These are phyloP conservation scores for Trametes gibbosa DNA, from an alignment of 768 basidiomycete genomes.

Conservation along the genomic window DNA sequence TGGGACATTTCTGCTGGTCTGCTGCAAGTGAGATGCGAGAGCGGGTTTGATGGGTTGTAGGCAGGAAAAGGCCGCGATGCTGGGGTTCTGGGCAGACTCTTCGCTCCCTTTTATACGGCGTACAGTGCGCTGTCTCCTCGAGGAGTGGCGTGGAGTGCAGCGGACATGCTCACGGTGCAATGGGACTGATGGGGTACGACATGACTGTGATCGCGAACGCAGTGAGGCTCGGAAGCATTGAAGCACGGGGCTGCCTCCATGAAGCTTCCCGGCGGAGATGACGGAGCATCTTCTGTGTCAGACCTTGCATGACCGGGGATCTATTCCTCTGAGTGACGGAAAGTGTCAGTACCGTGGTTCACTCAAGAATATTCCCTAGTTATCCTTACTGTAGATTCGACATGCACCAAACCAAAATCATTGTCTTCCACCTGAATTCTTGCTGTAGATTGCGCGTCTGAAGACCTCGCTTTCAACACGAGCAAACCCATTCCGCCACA, in stretches of 20 bases:
- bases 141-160: slow-evolving; percentile 6
- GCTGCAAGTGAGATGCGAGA: neutral
- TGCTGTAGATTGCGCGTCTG: neutral
- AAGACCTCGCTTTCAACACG: slow-evolving; percentile 11
- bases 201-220: slow-evolving; percentile 8
- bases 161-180: slow-evolving; percentile 1
- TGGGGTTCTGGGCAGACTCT: neutral
- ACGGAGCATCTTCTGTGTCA: neutral
- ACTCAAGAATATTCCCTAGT: no score
- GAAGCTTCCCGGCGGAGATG: slow-evolving; percentile 13
- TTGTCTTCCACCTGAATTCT: no score
- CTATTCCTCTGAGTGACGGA: neutral
- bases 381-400: no score
- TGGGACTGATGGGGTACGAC: neutral
- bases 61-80: slow-evolving; percentile 19
- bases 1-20: slow-evolving; percentile 31
- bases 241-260: neutral
- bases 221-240: neutral
- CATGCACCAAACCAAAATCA: no score
- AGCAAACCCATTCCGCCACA: neutral
- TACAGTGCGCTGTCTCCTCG: neutral
- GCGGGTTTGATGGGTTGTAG: slow-evolving; percentile 1
- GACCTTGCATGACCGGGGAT: neutral
- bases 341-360: no score
- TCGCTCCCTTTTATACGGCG: neutral